Evolutionary conservation across 345 rosid species (phyloP), one percentile per base, ranked within the genome.

Genomic region (Nephelium lappaceum): DNA sequence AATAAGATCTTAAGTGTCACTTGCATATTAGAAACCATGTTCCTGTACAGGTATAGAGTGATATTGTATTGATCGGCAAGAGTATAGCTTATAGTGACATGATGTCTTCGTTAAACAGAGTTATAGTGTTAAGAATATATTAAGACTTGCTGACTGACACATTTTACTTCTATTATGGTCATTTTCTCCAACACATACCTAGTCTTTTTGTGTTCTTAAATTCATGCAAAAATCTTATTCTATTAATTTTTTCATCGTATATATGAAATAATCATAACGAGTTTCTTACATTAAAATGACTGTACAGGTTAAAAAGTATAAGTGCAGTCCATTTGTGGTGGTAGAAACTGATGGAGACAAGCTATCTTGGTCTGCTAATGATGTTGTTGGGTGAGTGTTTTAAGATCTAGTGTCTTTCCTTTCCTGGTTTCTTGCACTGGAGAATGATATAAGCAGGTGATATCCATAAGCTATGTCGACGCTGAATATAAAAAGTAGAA

Each of bases 291-390:
- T 70, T 63, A 57, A 27, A 55, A 60, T 53, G 76, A 24, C 36
- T 25, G n/a, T 69, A 60, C 88, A 95, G 97, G 93, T 93, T 6
- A 89, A 97, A 71, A 87, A 69, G 76, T 92, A 93, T 4, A 31
- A 31, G 36, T 31, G 3, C 3, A 76, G 70, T 27, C 90, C 94
- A 0, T 95, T 92, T 79, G 76, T 87, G 7, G 95, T 93, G 60
- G 98, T 89, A 67, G 98, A 95, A 88, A 89, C 96, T 47, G 75
- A 77, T 10, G 99, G 93, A 71, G 96, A 93, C 79, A 89, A 89
- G 81, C 88, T 93, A 45, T 84, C 93, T 39, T 93, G 95, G 0
- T 92, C 97, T 43, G 72, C 79, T 74, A 91, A 87, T 78, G 90
- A 89, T 67, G 85, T 94, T 41, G 86, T 94, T 72, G 93, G 97